Evolutionary conservation across 768 basidiomycete genomes (phyloP).

Genomic region (Agaricus blazei): DNA sequence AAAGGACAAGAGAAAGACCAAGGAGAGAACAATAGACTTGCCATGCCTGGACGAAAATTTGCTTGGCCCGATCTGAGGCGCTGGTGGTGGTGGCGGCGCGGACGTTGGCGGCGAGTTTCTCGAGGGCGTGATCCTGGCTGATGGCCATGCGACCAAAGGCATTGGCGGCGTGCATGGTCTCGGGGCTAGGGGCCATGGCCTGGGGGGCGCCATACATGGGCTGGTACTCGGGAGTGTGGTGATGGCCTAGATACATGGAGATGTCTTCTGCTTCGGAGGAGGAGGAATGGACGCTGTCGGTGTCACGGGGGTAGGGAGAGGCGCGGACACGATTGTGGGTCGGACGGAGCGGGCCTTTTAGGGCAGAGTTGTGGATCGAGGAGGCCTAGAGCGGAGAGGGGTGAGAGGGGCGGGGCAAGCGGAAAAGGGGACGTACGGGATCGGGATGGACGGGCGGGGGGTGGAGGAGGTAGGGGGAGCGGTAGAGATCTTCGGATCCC

Average conservation of each 20-base stretch:
- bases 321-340: conserved; percentile 78
- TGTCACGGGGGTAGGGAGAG: conserved; percentile 82
- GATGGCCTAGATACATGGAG: conserved; percentile 62
- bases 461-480: conserved; percentile 55
- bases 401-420: conserved; percentile 26
- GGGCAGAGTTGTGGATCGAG: conserved; percentile 47
- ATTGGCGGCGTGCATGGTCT: conserved; percentile 61
- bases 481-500: conserved; percentile 68
- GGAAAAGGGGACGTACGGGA: conserved; percentile 10
- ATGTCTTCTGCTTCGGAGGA: conserved; percentile 89
- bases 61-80: conserved; percentile 86
- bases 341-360: conserved; percentile 73
- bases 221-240: conserved; percentile 53
- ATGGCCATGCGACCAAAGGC: conserved; percentile 76
- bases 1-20: conserved; percentile 14
- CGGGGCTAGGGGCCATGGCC: conserved; percentile 42
- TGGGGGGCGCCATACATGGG: conserved; percentile 53
- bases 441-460: conserved; percentile 31
- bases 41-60: conserved; percentile 93
- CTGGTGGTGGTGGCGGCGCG: conserved; percentile 87
- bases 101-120: conserved; percentile 84
- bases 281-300: conserved; percentile 82
- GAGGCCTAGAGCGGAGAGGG: neutral
- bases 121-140: conserved; percentile 71
- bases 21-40: conserved; percentile 31